phyloP scores from a whole-genome alignment of 2,329 filamentous ascomycete genomes.

The Cadophora gregata region DNA sequence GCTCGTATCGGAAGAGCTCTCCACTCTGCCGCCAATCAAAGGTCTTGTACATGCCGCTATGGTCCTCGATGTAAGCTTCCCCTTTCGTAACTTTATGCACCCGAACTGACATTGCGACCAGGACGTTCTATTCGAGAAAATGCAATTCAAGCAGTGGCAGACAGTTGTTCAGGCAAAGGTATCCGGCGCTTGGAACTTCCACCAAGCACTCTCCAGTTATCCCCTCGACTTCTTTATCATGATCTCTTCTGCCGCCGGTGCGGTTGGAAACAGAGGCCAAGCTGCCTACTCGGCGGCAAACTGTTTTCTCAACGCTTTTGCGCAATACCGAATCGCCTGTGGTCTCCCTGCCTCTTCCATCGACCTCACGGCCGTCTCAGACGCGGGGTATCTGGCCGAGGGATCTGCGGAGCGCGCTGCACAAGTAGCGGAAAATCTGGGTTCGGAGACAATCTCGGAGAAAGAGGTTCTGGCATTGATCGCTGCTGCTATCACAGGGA shows the following conservation, averaged over 20 bases:
- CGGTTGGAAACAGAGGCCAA: slow-evolving; percentile 40
- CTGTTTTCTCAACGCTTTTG: slow-evolving; percentile 41
- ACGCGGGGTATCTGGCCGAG: slow-evolving; percentile 40
- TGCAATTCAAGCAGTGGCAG: slow-evolving; percentile 46
- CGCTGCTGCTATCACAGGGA: slow-evolving; percentile 39
- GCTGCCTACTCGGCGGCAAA: slow-evolving; percentile 45
- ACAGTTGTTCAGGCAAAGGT: slow-evolving; percentile 46
- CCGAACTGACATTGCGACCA: slow-evolving; percentile 3
- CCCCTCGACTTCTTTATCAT: slow-evolving; percentile 46
- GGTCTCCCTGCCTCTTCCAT: slow-evolving; percentile 36
- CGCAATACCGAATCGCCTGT: slow-evolving; percentile 30
- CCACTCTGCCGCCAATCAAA: slow-evolving; percentile 32
- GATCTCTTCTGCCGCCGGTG: slow-evolving; percentile 33
- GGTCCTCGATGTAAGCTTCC: slow-evolving; percentile 36
- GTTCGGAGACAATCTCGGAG: slow-evolving; percentile 31
- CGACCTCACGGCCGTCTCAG: slow-evolving; percentile 34
- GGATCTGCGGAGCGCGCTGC: slow-evolving; percentile 18
- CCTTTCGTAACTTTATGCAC: background rate
- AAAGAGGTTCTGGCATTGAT: slow-evolving; percentile 37
- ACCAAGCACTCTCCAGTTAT: slow-evolving; percentile 27
- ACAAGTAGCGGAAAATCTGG: slow-evolving; percentile 29
- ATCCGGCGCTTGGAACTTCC: slow-evolving; percentile 37
- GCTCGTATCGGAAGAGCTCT: slow-evolving; percentile 23
- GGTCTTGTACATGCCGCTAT: slow-evolving; percentile 41
- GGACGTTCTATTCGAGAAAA: slow-evolving; percentile 39